Evolutionary conservation across 2,329 filamentous ascomycete species (phyloP), one percentile per base, ranked within the genome.

Genomic region (Trichophyton rubrum): DNA sequence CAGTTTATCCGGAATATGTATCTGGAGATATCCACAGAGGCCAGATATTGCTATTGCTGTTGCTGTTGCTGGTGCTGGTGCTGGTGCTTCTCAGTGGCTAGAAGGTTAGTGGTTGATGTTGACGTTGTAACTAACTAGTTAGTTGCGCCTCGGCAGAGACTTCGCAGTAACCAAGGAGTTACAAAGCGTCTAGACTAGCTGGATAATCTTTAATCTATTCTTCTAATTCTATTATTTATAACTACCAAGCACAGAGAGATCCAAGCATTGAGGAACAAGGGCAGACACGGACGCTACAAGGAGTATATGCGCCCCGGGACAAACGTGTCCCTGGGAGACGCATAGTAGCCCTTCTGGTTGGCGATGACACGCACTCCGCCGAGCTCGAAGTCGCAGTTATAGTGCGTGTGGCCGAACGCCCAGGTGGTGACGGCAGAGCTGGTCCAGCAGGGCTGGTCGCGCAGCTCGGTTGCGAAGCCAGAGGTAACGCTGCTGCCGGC

Each of bases 351-450:
- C 61, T 68, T 72, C 65, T 76, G 72, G 61, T 77, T 76, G 43
- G 70, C 64, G 59, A 74, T 51, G 11, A 74, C 66, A 33, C 66
- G 65, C 61, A 65, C 67, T 22, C 27, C 33, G 45, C 9, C 30
- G 24, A 22, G 27, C 59, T 64, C 68, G 59, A 72, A 76, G 17
- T 69, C 65, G 27, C 49, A 76, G 62, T 73, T 75, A 62, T 67
- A 75, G 64, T 78, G 75, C 6, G 75, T 78, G 64, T 78, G 76
- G 3, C 75, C 75, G 68, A 76, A 78, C 4, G 70, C 75, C 76
- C 75, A 77, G 1, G 73, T 13, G 60, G 67, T 72, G 13, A 78
- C 75, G 1, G 56, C 65, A 0, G 56, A 56, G 53, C 63, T 68
- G 17, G 40, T 68, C 71, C 72, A 77, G 63, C 75, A 77, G 1